Evolutionary conservation across 306 rosid species (phyloP).

Genomic region (Malus sieversii): DNA sequence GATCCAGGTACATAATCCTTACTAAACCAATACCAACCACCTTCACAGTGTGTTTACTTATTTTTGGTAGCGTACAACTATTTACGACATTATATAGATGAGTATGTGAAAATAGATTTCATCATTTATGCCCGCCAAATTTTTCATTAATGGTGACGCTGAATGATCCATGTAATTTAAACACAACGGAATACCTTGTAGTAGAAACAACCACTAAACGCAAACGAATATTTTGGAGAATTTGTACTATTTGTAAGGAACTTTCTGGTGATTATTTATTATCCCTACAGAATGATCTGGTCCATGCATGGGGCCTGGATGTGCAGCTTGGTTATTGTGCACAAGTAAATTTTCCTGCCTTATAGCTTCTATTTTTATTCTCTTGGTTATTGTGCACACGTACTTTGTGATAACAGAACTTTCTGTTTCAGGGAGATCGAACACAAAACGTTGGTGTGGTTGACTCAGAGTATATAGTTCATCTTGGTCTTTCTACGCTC

Average conservation of each 20-base stretch:
- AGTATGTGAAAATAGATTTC: not conserved
- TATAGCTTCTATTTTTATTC: not conserved
- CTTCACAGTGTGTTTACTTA: not conserved
- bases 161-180: not conserved
- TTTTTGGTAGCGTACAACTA: not conserved
- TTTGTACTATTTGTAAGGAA: not conserved
- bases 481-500: conserved; percentile 82
- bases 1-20: conserved; percentile 61
- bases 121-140: not conserved
- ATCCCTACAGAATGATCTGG: conserved; percentile 72
- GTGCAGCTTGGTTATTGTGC: conserved; percentile 88
- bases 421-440: conserved; percentile 64
- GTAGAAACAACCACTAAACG: not conserved
- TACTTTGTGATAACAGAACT: conserved; percentile 13
- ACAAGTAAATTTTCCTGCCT: conserved; percentile 46
- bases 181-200: not conserved
- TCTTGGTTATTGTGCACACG: not conserved
- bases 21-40: not conserved
- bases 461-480: conserved; percentile 74
- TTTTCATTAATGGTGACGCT: not conserved
- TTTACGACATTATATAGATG: not conserved
- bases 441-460: conserved; percentile 70
- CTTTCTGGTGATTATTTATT: conserved; percentile 15
- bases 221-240: not conserved
- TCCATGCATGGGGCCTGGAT: conserved; percentile 97